Evolutionary conservation across 495 filamentous ascomycete species (phyloP).

Genomic region (Penicillium diatomitis): DNA sequence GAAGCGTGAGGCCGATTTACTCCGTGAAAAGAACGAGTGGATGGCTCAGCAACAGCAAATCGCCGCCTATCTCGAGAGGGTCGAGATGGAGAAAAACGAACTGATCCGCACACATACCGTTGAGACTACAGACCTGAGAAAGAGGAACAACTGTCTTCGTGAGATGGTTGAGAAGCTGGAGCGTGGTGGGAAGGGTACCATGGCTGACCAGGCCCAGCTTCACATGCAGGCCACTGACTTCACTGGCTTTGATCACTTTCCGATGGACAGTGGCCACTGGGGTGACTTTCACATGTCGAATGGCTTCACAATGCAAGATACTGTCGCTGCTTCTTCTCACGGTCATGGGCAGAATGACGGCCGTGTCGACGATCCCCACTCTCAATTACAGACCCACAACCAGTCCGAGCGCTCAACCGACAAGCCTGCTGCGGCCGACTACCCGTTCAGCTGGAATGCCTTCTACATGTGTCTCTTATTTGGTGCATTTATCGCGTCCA

Average conservation of each 20-base stretch:
- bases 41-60: constrained; percentile 58
- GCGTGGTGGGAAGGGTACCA: constrained; percentile 50
- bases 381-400: constrained; percentile 10
- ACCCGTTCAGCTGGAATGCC: constrained; percentile 49
- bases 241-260: constrained; percentile 70
- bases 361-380: constrained; percentile 1
- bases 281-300: constrained; percentile 71
- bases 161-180: constrained; percentile 77
- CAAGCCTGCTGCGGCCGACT: constrained; percentile 23
- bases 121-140: constrained; percentile 89
- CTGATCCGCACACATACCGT: constrained; percentile 81
- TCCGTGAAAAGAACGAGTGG: constrained; percentile 59
- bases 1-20: constrained; percentile 48
- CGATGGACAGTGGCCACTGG: constrained; percentile 69
- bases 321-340: constrained; percentile 24
- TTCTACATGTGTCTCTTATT: constrained; percentile 82
- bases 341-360: constrained; percentile 2
- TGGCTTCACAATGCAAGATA: constrained; percentile 38
- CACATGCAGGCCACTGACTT: constrained; percentile 46
- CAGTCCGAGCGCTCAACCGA: constrained; percentile 27
- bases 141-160: constrained; percentile 84
- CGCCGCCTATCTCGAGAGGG: constrained; percentile 62
- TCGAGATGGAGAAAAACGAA: constrained; percentile 85
- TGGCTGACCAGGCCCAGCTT: constrained; percentile 36
- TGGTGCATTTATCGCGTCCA: constrained; percentile 92